Base-by-base conservation (phyloP, 108 stramenopile genomes). In the Skeletonema costatum region DNA sequence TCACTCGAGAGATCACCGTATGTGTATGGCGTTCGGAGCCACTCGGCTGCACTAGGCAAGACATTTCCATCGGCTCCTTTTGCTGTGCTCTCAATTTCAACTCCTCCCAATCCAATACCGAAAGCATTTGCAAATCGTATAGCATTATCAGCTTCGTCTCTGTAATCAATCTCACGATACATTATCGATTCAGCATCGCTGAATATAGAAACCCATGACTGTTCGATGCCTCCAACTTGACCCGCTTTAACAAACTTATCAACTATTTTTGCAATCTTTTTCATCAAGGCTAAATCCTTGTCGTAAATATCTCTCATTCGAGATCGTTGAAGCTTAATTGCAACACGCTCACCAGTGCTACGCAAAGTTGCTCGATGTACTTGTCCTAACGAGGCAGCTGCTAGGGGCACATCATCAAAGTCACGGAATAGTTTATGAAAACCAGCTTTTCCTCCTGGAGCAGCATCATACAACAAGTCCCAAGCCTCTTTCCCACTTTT, bases 131-230 rank as follows among this genome's bases (percentile, higher is more conserved):
- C 86, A 79, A 98, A 97, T 17, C 94, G 85, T 30, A 86, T 74
- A 17, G 86, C 90, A 87, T 98, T 97, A 4, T 85, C 89, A 14
- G 95, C 97, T 83, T 98, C 98, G 59, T 94, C 96, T 14, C 93
- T 85, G 75, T 98, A 98, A 82, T 98, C 97, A 67, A 98, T 98
- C 73, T 98, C 98, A 10, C 98, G 86, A 75, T 96, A 98, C 60
- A 98, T 74, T 64, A 98, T 93, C 31, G 68, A 69, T 70, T 96
- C 96, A 21, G 96, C 95, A 84, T 98, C 97, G 16, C 85, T 78
- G 74, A 97, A 91, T 65, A 98, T 95, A 53, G 73, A 71, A 3
- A 73, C 77, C 90, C 97, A 96, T 39, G 89, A 90, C 36, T 96
- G 92, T 21, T 92, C 78, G 4, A 96, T 74, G 8, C 92, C 94